phyloP scores from a whole-genome alignment of 495 filamentous ascomycete species.

The Xanthoparmelia taractica region DNA sequence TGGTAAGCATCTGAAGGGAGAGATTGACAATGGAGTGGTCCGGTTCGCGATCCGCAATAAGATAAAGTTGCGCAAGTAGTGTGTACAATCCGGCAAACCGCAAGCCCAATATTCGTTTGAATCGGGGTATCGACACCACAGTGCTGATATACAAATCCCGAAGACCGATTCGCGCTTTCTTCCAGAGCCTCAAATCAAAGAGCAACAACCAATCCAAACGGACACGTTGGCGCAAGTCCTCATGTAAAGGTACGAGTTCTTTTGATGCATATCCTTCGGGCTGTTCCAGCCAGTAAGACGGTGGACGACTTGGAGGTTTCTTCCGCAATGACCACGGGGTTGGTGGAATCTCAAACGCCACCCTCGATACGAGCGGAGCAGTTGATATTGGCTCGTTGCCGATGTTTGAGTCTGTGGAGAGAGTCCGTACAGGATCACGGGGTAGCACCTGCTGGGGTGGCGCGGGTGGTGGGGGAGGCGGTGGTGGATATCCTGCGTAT shows the following conservation, averaged over 20 bases:
- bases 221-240: slow-evolving; percentile 79
- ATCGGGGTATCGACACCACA: slow-evolving; percentile 86
- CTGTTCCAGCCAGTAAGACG: slow-evolving; percentile 78
- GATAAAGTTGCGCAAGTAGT: slow-evolving; percentile 83
- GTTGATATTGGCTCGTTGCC: slow-evolving; percentile 48
- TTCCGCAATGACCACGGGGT: slow-evolving; percentile 35
- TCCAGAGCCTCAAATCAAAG: slow-evolving; percentile 96
- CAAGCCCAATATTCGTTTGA: slow-evolving; percentile 92
- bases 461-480: slow-evolving; percentile 56
- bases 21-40: slow-evolving; percentile 98
- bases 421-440: slow-evolving; percentile 47
- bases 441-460: slow-evolving; percentile 25
- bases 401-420: slow-evolving; percentile 50
- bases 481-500: slow-evolving; percentile 57
- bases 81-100: slow-evolving; percentile 92
- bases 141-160: slow-evolving; percentile 94
- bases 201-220: slow-evolving; percentile 92
- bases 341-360: slow-evolving; percentile 49
- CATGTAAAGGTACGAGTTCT: slow-evolving; percentile 56
- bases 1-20: slow-evolving; percentile 91
- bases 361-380: slow-evolving; percentile 45
- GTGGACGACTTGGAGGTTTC: slow-evolving; percentile 39
- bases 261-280: slow-evolving; percentile 50
- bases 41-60: slow-evolving; percentile 92
- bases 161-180: slow-evolving; percentile 81